phyloP scores from a whole-genome alignment of 441 rosid species.

The Capsella rubella region DNA sequence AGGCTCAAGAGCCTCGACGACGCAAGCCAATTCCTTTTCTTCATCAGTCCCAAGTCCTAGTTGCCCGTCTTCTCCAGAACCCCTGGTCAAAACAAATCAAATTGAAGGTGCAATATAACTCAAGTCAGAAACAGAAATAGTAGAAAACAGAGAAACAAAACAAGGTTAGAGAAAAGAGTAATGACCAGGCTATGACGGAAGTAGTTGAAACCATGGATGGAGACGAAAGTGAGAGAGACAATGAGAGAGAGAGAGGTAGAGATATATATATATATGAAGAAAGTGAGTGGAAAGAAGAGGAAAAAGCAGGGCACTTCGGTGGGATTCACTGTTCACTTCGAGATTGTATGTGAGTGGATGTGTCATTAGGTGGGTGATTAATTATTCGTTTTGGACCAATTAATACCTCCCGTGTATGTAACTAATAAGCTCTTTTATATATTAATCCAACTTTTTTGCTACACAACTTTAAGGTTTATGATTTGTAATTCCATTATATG shows the following conservation, averaged over 20 bases:
- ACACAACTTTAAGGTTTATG: neutral
- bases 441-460: neutral
- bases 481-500: neutral
- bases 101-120: neutral
- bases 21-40: slow-evolving; percentile 82
- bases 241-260: slow-evolving; percentile 1
- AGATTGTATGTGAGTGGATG: slow-evolving; percentile 3
- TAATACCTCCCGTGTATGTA: neutral
- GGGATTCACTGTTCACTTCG: slow-evolving; percentile 29
- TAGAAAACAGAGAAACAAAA: slow-evolving; percentile 1
- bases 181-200: slow-evolving; percentile 83
- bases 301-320: slow-evolving; percentile 34
- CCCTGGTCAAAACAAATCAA: slow-evolving; percentile 55
- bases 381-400: neutral
- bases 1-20: slow-evolving; percentile 71
- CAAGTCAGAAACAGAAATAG: slow-evolving; percentile 4
- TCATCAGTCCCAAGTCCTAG: slow-evolving; percentile 84
- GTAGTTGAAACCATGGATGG: slow-evolving; percentile 64
- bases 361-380: slow-evolving; percentile 13
- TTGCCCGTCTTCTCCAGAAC: slow-evolving; percentile 98
- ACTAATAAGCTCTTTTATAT: neutral
- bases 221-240: slow-evolving; percentile 22
- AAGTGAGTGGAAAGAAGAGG: slow-evolving; percentile 40
- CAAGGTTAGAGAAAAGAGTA: slow-evolving; percentile 17
- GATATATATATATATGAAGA: neutral